These are phyloP conservation scores for Helotiales sp. DNA, from an alignment of 2,329 filamentous ascomycete genomes.

Conservation along the genomic window DNA sequence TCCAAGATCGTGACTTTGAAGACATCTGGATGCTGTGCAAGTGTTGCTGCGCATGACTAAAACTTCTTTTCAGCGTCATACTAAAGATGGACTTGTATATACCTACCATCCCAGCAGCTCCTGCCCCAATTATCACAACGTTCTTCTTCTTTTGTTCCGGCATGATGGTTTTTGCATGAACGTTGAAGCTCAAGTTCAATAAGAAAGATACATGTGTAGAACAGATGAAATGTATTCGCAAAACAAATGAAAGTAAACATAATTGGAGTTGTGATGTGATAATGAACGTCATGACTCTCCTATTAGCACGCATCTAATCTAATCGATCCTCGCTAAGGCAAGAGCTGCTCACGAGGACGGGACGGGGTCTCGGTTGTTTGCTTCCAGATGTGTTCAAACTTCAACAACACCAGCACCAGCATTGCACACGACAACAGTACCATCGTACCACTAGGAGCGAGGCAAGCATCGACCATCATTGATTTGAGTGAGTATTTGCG, in stretches of 20 bases:
- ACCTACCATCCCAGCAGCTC: constrained; percentile 60
- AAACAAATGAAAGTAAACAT: not conserved
- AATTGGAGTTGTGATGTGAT: not conserved
- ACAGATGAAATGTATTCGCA: no score
- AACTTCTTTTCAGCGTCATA: not conserved
- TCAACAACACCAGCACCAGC: not conserved
- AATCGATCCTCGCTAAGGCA: not conserved
- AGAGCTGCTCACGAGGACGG: no score
- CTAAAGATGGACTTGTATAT: not conserved
- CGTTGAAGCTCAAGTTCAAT: not conserved
- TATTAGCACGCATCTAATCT: no score
- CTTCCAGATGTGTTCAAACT: not conserved
- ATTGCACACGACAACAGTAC: not conserved
- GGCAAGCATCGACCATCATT: no score
- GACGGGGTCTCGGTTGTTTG: no score
- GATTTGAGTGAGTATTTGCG: not conserved
- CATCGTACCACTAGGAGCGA: no score
- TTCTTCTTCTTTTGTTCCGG: constrained; percentile 39
- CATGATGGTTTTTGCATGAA: constrained; percentile 2
- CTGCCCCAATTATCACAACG: constrained; percentile 61
- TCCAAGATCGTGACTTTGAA: constrained; percentile 67
- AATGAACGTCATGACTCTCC: constrained; percentile 6
- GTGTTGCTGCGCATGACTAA: constrained; percentile 64
- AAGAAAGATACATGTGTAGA: not conserved
- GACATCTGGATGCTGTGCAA: constrained; percentile 63